A percentile compares a stretch with the other conserved stretches of the same genome.
phyloP scores from a whole-genome alignment of 805 yeast genomes.

The Suhomyces sp. region DNA sequence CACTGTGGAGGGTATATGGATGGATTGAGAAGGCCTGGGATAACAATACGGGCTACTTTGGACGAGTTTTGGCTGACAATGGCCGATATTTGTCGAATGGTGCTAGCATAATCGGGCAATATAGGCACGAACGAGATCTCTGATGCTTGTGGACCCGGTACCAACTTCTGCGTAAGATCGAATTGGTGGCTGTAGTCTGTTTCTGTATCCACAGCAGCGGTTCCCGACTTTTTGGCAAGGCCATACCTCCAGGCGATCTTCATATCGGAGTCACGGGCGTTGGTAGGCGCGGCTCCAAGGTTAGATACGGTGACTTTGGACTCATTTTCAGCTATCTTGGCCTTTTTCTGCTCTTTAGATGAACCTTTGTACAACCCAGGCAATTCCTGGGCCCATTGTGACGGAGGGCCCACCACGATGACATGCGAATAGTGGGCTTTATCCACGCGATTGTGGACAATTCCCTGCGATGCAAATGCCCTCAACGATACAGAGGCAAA shows the following conservation, averaged over 20 bases:
- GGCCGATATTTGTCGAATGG: constrained; percentile 42
- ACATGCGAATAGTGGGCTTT: constrained; percentile 47
- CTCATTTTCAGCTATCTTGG: constrained; percentile 54
- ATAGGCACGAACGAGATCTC: constrained; percentile 60
- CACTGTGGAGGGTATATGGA: constrained; percentile 57
- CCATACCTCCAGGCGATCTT: constrained; percentile 96
- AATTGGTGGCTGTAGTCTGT: constrained; percentile 64
- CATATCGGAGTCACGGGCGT: constrained; percentile 44
- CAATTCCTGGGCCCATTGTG: constrained; percentile 61
- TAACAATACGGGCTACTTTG: constrained; percentile 58
- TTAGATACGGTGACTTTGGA: constrained; percentile 68
- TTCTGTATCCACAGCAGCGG: constrained; percentile 29
- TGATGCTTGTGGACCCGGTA: constrained; percentile 61
- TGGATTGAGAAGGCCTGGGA: constrained; percentile 83
- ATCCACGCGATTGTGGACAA: constrained; percentile 57
- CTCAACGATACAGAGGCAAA: constrained; percentile 70
- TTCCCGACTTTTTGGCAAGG: constrained; percentile 24
- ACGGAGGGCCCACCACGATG: constrained; percentile 59
- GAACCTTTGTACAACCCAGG: constrained; percentile 79
- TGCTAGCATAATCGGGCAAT: constrained; percentile 11
- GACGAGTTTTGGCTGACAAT: constrained; percentile 38
- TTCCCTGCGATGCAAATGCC: constrained; percentile 73
- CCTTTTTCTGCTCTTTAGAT: constrained; percentile 61
- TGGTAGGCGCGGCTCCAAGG: constrained; percentile 36
- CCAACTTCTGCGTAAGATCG: constrained; percentile 69